These are phyloP conservation scores for Penicillium argentinense DNA, from an alignment of 495 filamentous ascomycete species.

Conservation along the genomic window DNA sequence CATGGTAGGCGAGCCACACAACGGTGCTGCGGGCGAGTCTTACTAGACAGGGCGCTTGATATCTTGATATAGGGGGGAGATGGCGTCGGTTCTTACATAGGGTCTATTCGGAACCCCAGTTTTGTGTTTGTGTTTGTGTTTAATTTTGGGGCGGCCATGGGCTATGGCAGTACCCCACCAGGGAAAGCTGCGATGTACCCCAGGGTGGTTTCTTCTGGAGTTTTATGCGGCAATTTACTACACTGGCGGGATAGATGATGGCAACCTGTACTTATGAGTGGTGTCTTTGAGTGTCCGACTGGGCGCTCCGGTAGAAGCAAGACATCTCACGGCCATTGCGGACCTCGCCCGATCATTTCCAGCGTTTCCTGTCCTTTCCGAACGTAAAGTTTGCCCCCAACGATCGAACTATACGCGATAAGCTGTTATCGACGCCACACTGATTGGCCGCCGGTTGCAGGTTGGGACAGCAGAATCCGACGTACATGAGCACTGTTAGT, in stretches of 20 bases:
- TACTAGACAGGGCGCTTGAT: constrained; percentile 31
- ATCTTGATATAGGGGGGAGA: neutral
- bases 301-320: neutral
- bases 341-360: neutral
- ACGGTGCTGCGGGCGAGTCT: constrained; percentile 61
- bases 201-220: neutral
- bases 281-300: neutral
- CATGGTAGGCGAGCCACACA: constrained; percentile 63
- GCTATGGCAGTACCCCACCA: too few species aligned
- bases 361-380: neutral
- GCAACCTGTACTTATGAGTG: constrained; percentile 2
- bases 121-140: neutral
- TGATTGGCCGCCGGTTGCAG: neutral
- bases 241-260: constrained; percentile 3
- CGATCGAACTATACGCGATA: neutral
- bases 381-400: neutral
- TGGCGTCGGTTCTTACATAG: constrained; percentile 2
- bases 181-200: neutral
- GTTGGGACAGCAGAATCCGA: neutral
- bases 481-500: neutral
- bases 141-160: neutral
- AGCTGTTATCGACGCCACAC: neutral
- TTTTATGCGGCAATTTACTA: neutral
- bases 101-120: neutral
- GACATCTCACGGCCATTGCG: neutral